Percentiles rank a stretch among this genome's conserved stretches.
These are phyloP conservation scores for Halenospora varia DNA, from an alignment of 495 filamentous ascomycete species.

Conservation along the genomic window DNA sequence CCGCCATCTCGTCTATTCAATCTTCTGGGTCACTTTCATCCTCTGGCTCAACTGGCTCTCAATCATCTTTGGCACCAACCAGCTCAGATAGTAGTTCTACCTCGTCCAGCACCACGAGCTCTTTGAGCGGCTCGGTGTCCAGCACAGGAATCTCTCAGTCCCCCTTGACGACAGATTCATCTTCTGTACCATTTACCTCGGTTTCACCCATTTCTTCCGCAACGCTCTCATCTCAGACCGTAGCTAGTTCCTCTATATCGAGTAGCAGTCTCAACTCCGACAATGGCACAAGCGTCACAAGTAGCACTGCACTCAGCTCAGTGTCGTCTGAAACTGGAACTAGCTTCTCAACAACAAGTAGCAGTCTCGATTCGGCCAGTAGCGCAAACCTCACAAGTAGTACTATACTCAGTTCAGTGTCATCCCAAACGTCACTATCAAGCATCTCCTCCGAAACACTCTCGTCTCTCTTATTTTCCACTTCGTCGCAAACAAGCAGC, in stretches of 20 bases:
- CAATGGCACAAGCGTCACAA: too few species aligned
- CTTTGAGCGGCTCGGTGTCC: not conserved
- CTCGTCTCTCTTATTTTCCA: not conserved
- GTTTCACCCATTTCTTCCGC: not conserved
- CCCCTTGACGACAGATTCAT: not conserved
- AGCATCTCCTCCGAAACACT: not conserved
- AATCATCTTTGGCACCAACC: not conserved
- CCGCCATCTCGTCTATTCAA: too few species aligned
- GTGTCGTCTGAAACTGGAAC: not conserved
- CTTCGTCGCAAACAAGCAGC: not conserved
- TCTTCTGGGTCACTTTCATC: too few species aligned
- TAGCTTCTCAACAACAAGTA: not conserved
- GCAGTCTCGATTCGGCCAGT: too few species aligned
- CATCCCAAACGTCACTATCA: not conserved
- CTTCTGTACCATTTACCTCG: not conserved
- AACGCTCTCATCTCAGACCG: not conserved
- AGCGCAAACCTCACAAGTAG: too few species aligned
- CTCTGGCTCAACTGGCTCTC: too few species aligned
- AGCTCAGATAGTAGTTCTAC: not conserved
- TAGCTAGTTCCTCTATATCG: not conserved
- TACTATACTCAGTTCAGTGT: too few species aligned
- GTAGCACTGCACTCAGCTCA: too few species aligned
- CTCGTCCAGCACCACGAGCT: not conserved
- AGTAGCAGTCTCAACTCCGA: too few species aligned
- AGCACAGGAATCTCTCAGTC: not conserved